Percentiles rank a stretch among this genome's conserved stretches.
These are phyloP conservation scores for Penicillium silybi DNA, from an alignment of 495 filamentous ascomycete genomes.

Conservation along the genomic window DNA sequence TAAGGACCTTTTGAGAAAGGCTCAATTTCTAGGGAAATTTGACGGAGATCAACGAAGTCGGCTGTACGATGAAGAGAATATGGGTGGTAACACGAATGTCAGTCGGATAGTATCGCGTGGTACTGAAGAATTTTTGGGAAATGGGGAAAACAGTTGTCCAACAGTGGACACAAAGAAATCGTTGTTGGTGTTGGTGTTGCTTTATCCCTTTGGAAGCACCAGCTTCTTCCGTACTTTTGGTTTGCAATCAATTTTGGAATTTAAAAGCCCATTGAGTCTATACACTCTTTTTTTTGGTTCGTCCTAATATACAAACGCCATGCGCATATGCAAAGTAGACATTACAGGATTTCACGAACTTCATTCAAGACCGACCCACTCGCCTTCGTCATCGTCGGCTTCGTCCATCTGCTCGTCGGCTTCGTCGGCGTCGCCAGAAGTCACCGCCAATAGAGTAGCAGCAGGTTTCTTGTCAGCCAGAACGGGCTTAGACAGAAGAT, in stretches of 20 bases:
- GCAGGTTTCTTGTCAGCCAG: constrained; percentile 32
- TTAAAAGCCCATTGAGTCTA: constrained; percentile 6
- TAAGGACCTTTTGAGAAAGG: not conserved
- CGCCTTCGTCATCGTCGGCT: constrained; percentile 33
- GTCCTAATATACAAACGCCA: constrained; percentile 38
- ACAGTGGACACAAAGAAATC: not conserved
- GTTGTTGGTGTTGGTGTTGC: not conserved
- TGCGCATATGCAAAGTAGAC: constrained; percentile 41
- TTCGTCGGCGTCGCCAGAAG: constrained; percentile 21
- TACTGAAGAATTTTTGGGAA: not conserved
- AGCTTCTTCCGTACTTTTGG: not conserved
- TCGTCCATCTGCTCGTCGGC: constrained; percentile 34
- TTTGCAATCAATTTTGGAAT: not conserved
- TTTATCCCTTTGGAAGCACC: not conserved
- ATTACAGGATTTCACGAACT: constrained; percentile 23
- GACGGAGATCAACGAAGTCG: not conserved
- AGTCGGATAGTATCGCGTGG: constrained; percentile 16
- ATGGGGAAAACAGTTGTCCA: too few relatives aligned
- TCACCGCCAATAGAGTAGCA: constrained; percentile 25
- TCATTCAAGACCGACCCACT: constrained; percentile 43
- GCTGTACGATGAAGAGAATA: constrained; percentile 7
- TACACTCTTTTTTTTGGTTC: constrained; percentile 17
- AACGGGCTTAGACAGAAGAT: constrained; percentile 55
- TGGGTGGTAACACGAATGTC: constrained; percentile 14
- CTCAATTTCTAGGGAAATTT: not conserved